Percentiles rank a stretch among this genome's conserved stretches.
Conservation (phyloP, 208 protist species). For the Willaertia magna region DNA sequence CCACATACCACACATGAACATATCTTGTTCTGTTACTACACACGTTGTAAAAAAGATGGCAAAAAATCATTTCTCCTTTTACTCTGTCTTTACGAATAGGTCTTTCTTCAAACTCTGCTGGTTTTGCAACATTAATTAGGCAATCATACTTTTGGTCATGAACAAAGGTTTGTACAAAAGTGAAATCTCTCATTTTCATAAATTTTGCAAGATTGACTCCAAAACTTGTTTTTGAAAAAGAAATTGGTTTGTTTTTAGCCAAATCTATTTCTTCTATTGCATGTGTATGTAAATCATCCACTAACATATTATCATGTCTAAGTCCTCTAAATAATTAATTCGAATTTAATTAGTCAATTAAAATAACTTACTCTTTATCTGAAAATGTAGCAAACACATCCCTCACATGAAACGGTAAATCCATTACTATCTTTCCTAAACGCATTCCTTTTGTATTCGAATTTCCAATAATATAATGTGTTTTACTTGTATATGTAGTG, state of each 20-base stretch:
- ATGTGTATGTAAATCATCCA: no score
- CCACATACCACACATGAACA: background rate
- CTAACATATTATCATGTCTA: no score
- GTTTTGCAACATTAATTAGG: background rate
- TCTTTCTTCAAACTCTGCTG: background rate
- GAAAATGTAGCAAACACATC: no score
- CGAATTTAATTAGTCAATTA: no score
- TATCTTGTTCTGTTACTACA: background rate
- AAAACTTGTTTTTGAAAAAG: background rate
- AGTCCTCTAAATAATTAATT: no score
- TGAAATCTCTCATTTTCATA: background rate
- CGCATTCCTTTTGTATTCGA: no score
- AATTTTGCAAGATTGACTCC: background rate
- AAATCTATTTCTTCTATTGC: no score
- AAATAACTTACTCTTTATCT: no score
- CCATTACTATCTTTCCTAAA: no score
- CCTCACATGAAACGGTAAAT: no score
- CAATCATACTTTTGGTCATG: background rate
- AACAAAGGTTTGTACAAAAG: background rate
- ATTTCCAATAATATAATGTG: no score
- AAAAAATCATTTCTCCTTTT: background rate
- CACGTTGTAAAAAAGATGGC: background rate
- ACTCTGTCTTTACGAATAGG: background rate
- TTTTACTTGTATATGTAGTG: no score
- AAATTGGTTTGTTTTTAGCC: background rate